A percentile compares a stretch with the other conserved stretches of the same genome.
These are phyloP conservation scores for Tulasnella calospora DNA, from an alignment of 768 basidiomycete species.

Conservation along the genomic window DNA sequence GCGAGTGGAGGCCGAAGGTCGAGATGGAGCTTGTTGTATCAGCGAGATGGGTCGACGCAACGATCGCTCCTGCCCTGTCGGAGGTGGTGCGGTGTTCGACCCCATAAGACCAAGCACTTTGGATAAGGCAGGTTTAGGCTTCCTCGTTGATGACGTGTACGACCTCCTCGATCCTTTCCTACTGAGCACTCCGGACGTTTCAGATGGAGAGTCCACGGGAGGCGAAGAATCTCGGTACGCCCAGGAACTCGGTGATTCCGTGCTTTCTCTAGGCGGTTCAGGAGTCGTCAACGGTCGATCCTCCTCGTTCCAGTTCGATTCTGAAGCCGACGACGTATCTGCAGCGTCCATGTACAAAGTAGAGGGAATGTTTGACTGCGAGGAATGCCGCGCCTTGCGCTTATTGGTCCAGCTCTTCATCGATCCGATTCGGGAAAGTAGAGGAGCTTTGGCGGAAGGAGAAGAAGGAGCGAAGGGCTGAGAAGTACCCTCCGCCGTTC, in stretches of 20 bases:
- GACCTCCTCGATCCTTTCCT: slow-evolving; percentile 6
- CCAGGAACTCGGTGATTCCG: background rate
- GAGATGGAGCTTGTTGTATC: background rate
- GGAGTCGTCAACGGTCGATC: background rate
- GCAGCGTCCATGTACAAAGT: slow-evolving; percentile 26
- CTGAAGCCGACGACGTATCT: background rate
- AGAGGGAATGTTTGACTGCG: slow-evolving; percentile 32
- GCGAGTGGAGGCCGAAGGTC: background rate
- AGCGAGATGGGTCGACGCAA: slow-evolving; percentile 11
- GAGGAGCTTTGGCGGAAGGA: slow-evolving; percentile 40
- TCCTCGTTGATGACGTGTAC: background rate
- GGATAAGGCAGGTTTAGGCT: background rate
- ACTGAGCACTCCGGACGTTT: background rate
- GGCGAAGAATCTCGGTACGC: background rate
- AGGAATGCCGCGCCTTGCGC: background rate
- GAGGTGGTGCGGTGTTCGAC: background rate
- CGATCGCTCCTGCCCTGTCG: background rate
- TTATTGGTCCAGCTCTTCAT: slow-evolving; percentile 47
- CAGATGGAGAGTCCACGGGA: slow-evolving; percentile 1
- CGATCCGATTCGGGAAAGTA: slow-evolving; percentile 54
- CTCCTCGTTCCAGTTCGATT: background rate
- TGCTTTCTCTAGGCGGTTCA: background rate
- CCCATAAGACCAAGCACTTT: slow-evolving; percentile 4
- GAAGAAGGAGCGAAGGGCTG: slow-evolving; percentile 31
- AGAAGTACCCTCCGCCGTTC: background rate